A percentile compares a stretch with the other conserved stretches of the same genome.
phyloP scores from a whole-genome alignment of 305 asterid species.

The Solanum hybrid region DNA sequence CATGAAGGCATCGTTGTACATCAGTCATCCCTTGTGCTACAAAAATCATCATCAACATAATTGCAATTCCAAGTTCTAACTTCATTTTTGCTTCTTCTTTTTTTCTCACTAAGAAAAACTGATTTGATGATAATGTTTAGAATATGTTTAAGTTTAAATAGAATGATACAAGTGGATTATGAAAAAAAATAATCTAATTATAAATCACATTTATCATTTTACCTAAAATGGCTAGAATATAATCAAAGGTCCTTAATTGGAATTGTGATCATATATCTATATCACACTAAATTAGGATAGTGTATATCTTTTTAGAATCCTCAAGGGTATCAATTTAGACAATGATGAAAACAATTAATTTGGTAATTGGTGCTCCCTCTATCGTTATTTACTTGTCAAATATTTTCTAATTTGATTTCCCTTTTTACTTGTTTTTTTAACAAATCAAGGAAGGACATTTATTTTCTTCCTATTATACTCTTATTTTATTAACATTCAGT shows the following conservation, averaged over 20 bases:
- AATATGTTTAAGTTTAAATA: not conserved
- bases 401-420: too few species aligned
- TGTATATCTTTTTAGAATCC: not conserved
- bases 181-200: not conserved
- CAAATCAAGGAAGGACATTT: too few species aligned
- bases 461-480: not conserved
- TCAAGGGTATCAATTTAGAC: not conserved
- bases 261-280: not conserved
- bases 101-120: not conserved
- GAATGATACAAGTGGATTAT: not conserved
- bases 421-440: too few species aligned
- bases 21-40: not conserved
- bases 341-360: not conserved
- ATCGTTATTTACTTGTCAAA: not conserved
- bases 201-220: not conserved
- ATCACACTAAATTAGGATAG: not conserved
- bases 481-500: too few species aligned
- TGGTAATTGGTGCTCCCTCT: not conserved
- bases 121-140: not conserved
- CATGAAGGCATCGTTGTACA: not conserved
- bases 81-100: not conserved
- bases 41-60: not conserved
- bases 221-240: not conserved
- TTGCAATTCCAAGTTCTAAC: not conserved
- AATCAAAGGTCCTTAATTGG: not conserved